Conservation (phyloP, 2,329 filamentous ascomycete genomes). For the Aureobasidium melanogenum region DNA sequence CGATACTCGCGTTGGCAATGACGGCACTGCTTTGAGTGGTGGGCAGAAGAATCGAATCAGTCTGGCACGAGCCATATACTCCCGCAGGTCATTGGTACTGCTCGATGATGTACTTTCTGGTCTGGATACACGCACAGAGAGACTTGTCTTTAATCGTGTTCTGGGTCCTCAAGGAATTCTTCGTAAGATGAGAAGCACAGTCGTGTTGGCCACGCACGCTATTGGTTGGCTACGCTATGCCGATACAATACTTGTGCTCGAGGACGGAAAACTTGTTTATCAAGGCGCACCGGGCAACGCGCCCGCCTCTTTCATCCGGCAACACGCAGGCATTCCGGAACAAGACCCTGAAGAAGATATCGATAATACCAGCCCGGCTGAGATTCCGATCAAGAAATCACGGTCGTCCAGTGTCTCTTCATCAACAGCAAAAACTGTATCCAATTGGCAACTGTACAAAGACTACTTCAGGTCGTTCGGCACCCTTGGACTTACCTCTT, state of each 20-base stretch:
- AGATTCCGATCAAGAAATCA: background rate
- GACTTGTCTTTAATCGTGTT: conserved; percentile 34
- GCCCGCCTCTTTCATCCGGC: background rate
- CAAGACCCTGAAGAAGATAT: background rate
- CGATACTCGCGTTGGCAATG: conserved; percentile 71
- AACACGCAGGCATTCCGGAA: background rate
- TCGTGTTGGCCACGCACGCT: conserved; percentile 37
- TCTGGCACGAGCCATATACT: conserved; percentile 72
- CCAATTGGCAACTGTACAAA: conserved; percentile 11
- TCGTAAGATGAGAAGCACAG: conserved; percentile 29
- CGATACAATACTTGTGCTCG: conserved; percentile 33
- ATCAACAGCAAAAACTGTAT: background rate
- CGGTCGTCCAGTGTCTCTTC: background rate
- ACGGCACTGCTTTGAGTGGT: conserved; percentile 75
- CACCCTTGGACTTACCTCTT: background rate
- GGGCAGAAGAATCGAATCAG: conserved; percentile 78
- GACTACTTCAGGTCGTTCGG: conserved; percentile 12
- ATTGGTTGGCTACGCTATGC: conserved; percentile 27
- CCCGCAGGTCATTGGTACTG: conserved; percentile 64
- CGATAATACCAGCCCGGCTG: background rate
- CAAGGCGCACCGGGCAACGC: conserved; percentile 3
- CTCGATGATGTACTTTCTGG: conserved; percentile 74
- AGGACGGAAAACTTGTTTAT: conserved; percentile 2
- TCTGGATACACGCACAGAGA: conserved; percentile 52
- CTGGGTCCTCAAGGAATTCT: conserved; percentile 36